Base-by-base conservation (phyloP, 2,329 filamentous ascomycete genomes). In the Verruconis gallopava region DNA sequence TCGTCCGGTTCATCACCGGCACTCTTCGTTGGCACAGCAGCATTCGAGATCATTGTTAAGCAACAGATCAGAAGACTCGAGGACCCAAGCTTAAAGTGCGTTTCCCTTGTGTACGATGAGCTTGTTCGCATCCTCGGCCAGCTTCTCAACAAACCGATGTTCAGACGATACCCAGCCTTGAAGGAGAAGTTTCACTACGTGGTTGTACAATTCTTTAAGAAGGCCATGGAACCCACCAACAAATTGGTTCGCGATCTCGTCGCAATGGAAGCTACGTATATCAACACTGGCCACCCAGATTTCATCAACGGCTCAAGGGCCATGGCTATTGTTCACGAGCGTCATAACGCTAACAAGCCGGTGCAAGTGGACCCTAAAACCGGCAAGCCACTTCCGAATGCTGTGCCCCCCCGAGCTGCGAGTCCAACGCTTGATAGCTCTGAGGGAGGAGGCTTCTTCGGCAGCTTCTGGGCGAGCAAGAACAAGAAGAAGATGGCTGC, bases 401-500 rank as follows among this genome's bases (percentile, higher is more conserved):
- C 71, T 13, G 72, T 74, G 2, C 85, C 85, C 2, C 79, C 71
- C 40, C 79, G 86, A 48, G 77, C 83, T 34, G 73, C 74, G 43
- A 93, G 80, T 57, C 91, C 85, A 5, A 81, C 79, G 30, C 66
- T 85, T 38, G 77, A 78, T 39, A 66, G 67, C 14, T 64, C 67
- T 25, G 63, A 61, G 47, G 84, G 84, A 57, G 55, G 73, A 46
- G 86, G 89, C 28, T 98, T 98, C 73, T 98, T 98, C 54, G 91
- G 91, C 52, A 93, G 85, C 56, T 98, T 98, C 75, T 98, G 95
- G 59, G 85, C 91, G 9, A 88, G 85, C 57, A 98, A 96, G 76
- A 98, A 96, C 69, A 98, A 96, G 79, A 98, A 98, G 76, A 96
- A 95, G 80, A 93, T 93, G 67, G 91, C 91, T n/a, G 88, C 89